Percentiles rank a stretch among this genome's conserved stretches.
These are phyloP conservation scores for Zoysia japonica DNA, from an alignment of 176 grass and related monocot genomes.

Conservation along the genomic window DNA sequence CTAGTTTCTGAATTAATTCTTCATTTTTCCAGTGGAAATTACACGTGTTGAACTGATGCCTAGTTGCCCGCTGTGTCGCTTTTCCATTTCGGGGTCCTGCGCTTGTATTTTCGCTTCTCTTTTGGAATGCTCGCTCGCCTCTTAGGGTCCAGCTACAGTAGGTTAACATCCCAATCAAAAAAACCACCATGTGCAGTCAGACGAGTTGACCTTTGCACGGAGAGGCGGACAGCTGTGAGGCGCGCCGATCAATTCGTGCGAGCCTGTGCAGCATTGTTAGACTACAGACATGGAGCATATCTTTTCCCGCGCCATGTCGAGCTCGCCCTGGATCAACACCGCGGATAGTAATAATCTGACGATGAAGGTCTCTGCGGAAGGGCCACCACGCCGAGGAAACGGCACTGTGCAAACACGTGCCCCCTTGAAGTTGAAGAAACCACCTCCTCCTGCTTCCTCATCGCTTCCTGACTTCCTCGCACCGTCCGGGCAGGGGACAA, in stretches of 20 bases:
- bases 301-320: background rate
- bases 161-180: slow-evolving; percentile 48
- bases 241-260: background rate
- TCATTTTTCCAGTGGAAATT: background rate
- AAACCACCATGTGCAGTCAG: slow-evolving; percentile 40
- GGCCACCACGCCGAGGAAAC: background rate
- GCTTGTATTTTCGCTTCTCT: background rate
- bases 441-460: background rate
- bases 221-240: slow-evolving; percentile 40
- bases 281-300: background rate
- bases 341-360: slow-evolving; percentile 3
- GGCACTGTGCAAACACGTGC: slow-evolving; percentile 10
- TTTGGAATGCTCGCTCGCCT: background rate
- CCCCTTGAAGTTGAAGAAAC: background rate
- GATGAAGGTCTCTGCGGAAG: slow-evolving; percentile 16
- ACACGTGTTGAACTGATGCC: slow-evolving; percentile 28
- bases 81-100: background rate
- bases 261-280: slow-evolving; percentile 17
- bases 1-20: background rate
- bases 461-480: background rate
- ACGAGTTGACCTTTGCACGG: slow-evolving; percentile 44
- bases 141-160: background rate
- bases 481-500: slow-evolving; percentile 26
- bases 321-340: background rate
- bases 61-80: background rate